These are phyloP conservation scores for Fusarium secorum DNA, from an alignment of 2,329 filamentous ascomycete genomes.

Conservation along the genomic window DNA sequence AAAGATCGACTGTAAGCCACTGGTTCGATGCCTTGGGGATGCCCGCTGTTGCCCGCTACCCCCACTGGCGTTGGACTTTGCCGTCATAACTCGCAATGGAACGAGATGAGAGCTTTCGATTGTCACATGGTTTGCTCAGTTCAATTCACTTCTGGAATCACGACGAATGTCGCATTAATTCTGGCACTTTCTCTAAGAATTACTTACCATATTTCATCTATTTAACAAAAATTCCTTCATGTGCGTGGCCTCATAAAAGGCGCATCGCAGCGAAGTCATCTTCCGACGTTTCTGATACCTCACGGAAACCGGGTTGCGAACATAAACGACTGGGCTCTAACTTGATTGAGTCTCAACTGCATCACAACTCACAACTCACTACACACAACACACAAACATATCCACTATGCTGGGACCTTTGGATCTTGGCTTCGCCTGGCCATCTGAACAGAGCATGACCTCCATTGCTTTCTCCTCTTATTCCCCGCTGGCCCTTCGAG, in stretches of 20 bases:
- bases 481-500: slow-evolving; percentile 49
- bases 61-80: slow-evolving; percentile 5
- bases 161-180: slow-evolving; percentile 8
- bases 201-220: not conserved
- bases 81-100: slow-evolving; percentile 10
- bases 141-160: slow-evolving; percentile 31
- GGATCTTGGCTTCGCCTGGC: slow-evolving; percentile 27
- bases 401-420: slow-evolving; percentile 34
- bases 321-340: slow-evolving; percentile 43
- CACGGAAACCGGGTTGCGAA: slow-evolving; percentile 43
- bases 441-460: slow-evolving; percentile 29
- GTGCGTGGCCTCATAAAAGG: slow-evolving; percentile 20
- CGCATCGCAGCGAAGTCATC: slow-evolving; percentile 46
- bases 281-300: not conserved
- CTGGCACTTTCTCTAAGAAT: slow-evolving; percentile 7
- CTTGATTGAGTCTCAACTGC: slow-evolving; percentile 29
- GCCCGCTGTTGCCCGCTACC: slow-evolving; percentile 12
- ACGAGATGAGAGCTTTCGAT: not conserved
- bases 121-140: slow-evolving; percentile 25
- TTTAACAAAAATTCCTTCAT: not conserved
- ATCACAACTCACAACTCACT: not conserved
- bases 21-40: not conserved
- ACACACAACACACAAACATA: slow-evolving; percentile 7
- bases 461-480: slow-evolving; percentile 42
- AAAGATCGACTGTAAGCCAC: slow-evolving; percentile 4